Conservation (phyloP, 306 rosid genomes). For the Vigna trinervia region DNA sequence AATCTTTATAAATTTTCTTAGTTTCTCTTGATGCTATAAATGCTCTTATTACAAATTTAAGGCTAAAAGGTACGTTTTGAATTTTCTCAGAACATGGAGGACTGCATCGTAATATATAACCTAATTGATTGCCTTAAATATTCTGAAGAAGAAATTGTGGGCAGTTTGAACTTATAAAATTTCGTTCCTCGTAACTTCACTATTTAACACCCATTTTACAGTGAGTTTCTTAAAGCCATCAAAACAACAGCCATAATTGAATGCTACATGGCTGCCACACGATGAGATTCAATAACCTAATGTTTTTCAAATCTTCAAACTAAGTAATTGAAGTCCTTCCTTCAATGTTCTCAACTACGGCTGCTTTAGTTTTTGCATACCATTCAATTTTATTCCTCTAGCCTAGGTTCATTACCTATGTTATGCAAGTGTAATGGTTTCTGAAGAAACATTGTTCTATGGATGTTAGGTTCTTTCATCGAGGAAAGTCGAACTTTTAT, state of each 20-base stretch:
- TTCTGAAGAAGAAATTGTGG: neutral
- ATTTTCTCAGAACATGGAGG: too few relatives aligned
- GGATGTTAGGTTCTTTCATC: constrained; percentile 75
- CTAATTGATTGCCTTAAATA: too few relatives aligned
- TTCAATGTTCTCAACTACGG: neutral
- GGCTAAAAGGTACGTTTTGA: too few relatives aligned
- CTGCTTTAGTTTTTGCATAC: neutral
- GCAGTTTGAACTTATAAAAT: constrained; percentile 10
- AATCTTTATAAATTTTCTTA: too few relatives aligned
- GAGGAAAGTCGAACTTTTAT: constrained; percentile 82
- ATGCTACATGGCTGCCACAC: neutral
- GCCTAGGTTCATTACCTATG: constrained; percentile 14
- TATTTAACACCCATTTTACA: constrained; percentile 2
- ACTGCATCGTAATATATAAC: too few relatives aligned
- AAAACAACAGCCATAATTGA: neutral
- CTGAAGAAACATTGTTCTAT: constrained; percentile 41
- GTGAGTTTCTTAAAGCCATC: neutral
- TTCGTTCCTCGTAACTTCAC: constrained; percentile 21
- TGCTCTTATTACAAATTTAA: too few relatives aligned
- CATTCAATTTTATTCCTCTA: constrained; percentile 22
- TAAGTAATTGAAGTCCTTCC: too few relatives aligned
- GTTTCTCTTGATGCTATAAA: too few relatives aligned
- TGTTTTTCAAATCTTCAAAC: neutral
- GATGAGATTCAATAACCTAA: neutral
- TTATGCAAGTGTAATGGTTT: constrained; percentile 27